These are phyloP conservation scores for Fonsecaea erecta DNA, from an alignment of 2,329 filamentous ascomycete genomes.

Conservation along the genomic window DNA sequence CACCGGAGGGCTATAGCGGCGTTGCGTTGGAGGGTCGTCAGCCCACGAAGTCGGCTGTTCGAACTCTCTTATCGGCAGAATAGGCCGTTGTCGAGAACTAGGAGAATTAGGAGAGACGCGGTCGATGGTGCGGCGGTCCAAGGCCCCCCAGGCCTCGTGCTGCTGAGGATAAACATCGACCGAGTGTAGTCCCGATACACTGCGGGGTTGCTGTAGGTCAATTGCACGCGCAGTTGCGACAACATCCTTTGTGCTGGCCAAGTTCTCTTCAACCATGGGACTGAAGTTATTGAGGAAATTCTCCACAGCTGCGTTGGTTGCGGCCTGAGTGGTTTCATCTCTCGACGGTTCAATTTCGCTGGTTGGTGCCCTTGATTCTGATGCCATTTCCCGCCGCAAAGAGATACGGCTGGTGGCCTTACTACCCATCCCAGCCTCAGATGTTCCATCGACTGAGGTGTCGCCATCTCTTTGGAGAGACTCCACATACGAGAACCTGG, in stretches of 20 bases:
- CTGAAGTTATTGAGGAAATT: slow-evolving; percentile 35
- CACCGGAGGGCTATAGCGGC: background rate
- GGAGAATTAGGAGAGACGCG: background rate
- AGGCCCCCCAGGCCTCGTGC: background rate
- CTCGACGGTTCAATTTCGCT: background rate
- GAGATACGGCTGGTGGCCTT: slow-evolving; percentile 19
- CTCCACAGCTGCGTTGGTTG: slow-evolving; percentile 22
- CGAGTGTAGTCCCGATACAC: background rate
- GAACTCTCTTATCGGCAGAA: slow-evolving; percentile 12
- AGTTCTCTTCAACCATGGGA: slow-evolving; percentile 6
- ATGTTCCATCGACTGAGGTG: slow-evolving; percentile 14
- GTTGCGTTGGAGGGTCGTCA: background rate
- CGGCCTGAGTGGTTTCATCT: background rate
- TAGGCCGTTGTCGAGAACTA: slow-evolving; percentile 1
- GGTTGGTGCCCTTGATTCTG: slow-evolving; percentile 4
- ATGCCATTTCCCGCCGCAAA: background rate
- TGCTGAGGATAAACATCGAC: background rate
- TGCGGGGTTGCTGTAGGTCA: background rate
- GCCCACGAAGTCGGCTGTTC: background rate
- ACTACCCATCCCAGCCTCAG: slow-evolving; percentile 20
- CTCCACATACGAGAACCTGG: slow-evolving; percentile 24
- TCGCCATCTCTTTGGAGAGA: slow-evolving; percentile 13
- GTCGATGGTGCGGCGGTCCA: background rate
- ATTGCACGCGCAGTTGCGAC: background rate
- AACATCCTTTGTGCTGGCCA: background rate